Percentiles rank a stretch among this genome's conserved stretches.
Conservation (phyloP, 495 filamentous ascomycete genomes). For the Cryomyces antarcticus region DNA sequence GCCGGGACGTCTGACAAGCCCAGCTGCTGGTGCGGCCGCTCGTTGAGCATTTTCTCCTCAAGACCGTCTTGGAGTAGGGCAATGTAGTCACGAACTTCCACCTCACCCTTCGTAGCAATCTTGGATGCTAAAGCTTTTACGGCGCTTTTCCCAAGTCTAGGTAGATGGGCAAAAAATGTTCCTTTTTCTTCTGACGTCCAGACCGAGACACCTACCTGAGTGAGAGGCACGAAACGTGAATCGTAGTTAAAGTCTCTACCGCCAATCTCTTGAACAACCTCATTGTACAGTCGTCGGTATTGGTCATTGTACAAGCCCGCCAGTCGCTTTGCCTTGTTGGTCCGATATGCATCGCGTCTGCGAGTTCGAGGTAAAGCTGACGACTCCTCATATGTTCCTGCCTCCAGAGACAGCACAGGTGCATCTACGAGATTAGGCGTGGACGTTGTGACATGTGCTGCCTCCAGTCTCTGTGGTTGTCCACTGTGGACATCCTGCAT, state of each 20-base stretch:
- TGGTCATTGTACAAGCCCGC: too few species aligned
- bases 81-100: conserved; percentile 55
- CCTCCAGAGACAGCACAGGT: too few species aligned
- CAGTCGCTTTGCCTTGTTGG: too few species aligned
- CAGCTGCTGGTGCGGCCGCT: conserved; percentile 2
- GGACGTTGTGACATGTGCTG: too few species aligned
- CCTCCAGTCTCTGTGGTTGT: too few species aligned
- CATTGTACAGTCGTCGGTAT: too few species aligned
- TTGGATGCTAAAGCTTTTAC: conserved; percentile 36
- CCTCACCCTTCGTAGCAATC: conserved; percentile 48
- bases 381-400: too few species aligned
- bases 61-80: conserved; percentile 32
- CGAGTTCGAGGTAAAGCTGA: too few species aligned
- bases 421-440: too few species aligned
- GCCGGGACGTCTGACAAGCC: conserved; percentile 37
- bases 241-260: background rate
- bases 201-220: conserved; percentile 41
- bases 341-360: too few species aligned
- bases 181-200: conserved; percentile 58
- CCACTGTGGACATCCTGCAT: too few species aligned
- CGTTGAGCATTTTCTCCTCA: conserved; percentile 15
- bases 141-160: conserved; percentile 39
- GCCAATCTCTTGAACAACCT: background rate
- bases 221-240: background rate
- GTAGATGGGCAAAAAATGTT: conserved; percentile 41